Percentiles rank a stretch among this genome's conserved stretches.
These are phyloP conservation scores for Amylocystis lapponica DNA, from an alignment of 768 basidiomycete species.

Conservation along the genomic window DNA sequence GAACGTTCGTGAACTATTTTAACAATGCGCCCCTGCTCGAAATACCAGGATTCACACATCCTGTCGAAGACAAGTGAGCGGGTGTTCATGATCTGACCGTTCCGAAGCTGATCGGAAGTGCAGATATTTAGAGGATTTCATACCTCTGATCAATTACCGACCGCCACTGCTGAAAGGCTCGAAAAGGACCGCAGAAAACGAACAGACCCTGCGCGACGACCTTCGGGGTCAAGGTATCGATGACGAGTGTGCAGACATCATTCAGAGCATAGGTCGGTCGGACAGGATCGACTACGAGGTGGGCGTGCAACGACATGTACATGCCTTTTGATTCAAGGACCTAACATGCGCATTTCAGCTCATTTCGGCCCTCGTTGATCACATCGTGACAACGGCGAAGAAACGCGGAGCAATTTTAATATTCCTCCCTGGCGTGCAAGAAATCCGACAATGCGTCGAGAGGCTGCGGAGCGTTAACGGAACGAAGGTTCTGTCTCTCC, in stretches of 20 bases:
- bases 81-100: background rate
- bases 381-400: slow-evolving; percentile 48
- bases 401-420: slow-evolving; percentile 69
- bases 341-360: slow-evolving; percentile 35
- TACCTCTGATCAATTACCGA: slow-evolving; percentile 52
- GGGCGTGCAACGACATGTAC: slow-evolving; percentile 2
- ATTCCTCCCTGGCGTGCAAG: slow-evolving; percentile 88
- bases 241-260: slow-evolving; percentile 41
- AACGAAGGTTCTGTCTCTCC: slow-evolving; percentile 64
- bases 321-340: background rate
- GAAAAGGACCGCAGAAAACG: slow-evolving; percentile 35
- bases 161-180: slow-evolving; percentile 29
- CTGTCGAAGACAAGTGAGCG: slow-evolving; percentile 67
- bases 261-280: slow-evolving; percentile 55
- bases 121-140: slow-evolving; percentile 81
- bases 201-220: slow-evolving; percentile 36
- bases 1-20: slow-evolving; percentile 82
- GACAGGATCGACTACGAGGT: slow-evolving; percentile 75
- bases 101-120: background rate
- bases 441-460: slow-evolving; percentile 75
- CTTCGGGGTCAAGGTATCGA: slow-evolving; percentile 51
- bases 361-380: slow-evolving; percentile 56
- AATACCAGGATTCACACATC: slow-evolving; percentile 80
- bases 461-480: slow-evolving; percentile 36
- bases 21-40: slow-evolving; percentile 69